Evolutionary conservation across 106 monocot species (phyloP).

Genomic region (Allium fistulosum): DNA sequence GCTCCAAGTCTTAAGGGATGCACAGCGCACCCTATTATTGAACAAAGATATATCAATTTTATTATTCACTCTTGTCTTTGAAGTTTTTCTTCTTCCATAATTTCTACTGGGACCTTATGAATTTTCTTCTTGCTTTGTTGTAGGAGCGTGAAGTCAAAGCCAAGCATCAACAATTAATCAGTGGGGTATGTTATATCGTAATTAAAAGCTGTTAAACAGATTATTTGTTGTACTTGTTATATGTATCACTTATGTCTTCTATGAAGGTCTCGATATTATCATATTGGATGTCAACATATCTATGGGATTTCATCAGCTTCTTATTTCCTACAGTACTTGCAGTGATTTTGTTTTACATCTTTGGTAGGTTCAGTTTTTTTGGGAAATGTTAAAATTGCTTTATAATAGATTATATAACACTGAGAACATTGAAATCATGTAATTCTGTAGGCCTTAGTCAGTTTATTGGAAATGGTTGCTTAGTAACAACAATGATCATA

Average conservation of each 20-base stretch:
- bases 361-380: constrained; percentile 33
- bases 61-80: neutral
- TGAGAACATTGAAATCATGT: neutral
- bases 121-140: neutral
- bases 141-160: constrained; percentile 94
- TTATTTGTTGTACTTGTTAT: too few relatives aligned
- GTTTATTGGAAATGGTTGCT: constrained; percentile 69
- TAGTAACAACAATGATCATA: constrained; percentile 56
- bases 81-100: neutral
- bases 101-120: too few relatives aligned
- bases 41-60: too few relatives aligned
- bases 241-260: neutral
- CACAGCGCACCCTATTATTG: too few relatives aligned
- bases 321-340: constrained; percentile 70
- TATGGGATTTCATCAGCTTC: constrained; percentile 96
- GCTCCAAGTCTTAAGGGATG: too few relatives aligned
- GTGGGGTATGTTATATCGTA: constrained; percentile 50
- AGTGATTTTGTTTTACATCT: constrained; percentile 68
- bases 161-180: constrained; percentile 89
- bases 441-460: constrained; percentile 51
- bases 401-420: too few relatives aligned
- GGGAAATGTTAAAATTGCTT: too few relatives aligned
- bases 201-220: too few relatives aligned
- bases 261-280: constrained; percentile 75
- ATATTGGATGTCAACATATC: constrained; percentile 83